Evolutionary conservation across 2,329 filamentous ascomycete species (phyloP).

Genomic region (Fusarium oligoseptatum): DNA sequence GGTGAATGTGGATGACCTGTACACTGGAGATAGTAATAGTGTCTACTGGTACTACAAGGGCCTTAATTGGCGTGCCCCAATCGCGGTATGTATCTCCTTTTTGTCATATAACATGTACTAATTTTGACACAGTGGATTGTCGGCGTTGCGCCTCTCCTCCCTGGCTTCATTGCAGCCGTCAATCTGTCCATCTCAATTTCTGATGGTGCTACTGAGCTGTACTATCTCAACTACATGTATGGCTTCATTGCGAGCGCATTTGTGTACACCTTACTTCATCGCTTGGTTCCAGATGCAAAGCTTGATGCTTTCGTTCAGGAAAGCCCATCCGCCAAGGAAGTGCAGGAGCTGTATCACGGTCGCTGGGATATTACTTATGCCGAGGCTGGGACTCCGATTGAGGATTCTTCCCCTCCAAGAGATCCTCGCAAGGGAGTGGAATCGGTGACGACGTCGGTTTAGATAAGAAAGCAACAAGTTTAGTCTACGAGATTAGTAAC

Average conservation of each 20-base stretch:
- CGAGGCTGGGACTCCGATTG: constrained; percentile 14
- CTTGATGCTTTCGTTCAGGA: constrained; percentile 49
- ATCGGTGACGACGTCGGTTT: constrained; percentile 29
- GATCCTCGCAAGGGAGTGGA: constrained; percentile 20
- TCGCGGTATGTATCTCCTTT: constrained; percentile 51
- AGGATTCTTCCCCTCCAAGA: constrained; percentile 1
- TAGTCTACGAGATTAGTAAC: neutral
- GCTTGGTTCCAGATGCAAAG: constrained; percentile 43
- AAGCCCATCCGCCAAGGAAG: constrained; percentile 40
- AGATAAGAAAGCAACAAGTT: neutral
- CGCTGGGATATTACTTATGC: constrained; percentile 51
- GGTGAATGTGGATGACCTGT: constrained; percentile 54
- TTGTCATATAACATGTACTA: neutral
- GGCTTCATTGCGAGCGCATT: constrained; percentile 53
- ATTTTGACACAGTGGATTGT: constrained; percentile 52
- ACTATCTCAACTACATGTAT: constrained; percentile 56
- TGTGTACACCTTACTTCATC: constrained; percentile 51
- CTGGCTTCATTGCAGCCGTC: constrained; percentile 58
- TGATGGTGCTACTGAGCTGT: constrained; percentile 54
- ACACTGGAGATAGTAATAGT: constrained; percentile 46
- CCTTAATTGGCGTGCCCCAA: constrained; percentile 56
- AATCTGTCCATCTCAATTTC: constrained; percentile 51
- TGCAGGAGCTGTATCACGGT: constrained; percentile 47
- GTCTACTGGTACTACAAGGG: constrained; percentile 59
- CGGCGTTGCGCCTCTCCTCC: constrained; percentile 56